A percentile compares a stretch with the other conserved stretches of the same genome.
Evolutionary conservation across 257 asterid genomes (phyloP).

Genomic region (Scutellaria galericulata): DNA sequence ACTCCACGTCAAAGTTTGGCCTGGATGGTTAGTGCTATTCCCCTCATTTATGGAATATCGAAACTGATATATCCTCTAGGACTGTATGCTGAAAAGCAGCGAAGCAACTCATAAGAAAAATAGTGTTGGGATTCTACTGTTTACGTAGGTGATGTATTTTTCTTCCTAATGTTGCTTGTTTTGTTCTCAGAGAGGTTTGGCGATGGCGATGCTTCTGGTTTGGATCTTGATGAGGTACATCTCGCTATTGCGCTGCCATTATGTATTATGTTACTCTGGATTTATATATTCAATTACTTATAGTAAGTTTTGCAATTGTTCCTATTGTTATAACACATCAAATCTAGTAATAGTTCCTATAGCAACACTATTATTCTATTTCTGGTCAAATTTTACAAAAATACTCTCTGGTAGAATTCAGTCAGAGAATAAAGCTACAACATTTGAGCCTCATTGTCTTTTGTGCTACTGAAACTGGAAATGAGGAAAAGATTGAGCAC

Average conservation of each 20-base stretch:
- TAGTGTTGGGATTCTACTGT: not conserved
- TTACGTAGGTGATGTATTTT: slow-evolving; percentile 26
- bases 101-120: slow-evolving; percentile 15
- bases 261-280: slow-evolving; percentile 4
- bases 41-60: not conserved
- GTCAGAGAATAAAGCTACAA: not conserved
- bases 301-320: slow-evolving; percentile 18
- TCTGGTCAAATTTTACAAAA: slow-evolving; percentile 10
- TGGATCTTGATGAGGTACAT: slow-evolving; percentile 95
- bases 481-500: not conserved
- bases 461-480: slow-evolving; percentile 15
- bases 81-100: slow-evolving; percentile 13
- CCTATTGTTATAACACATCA: not conserved
- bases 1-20: slow-evolving; percentile 93
- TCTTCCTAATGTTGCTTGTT: slow-evolving; percentile 29
- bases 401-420: slow-evolving; percentile 2
- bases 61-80: slow-evolving; percentile 9
- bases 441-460: slow-evolving; percentile 12
- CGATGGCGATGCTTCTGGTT: slow-evolving; percentile 89
- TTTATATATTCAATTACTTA: slow-evolving; percentile 15
- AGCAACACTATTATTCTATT: not conserved
- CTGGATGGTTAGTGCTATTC: slow-evolving; percentile 78
- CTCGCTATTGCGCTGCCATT: slow-evolving; percentile 28
- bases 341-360: not conserved
- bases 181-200: slow-evolving; percentile 91